Evolutionary conservation across 352 stramenopile genomes (phyloP).

Genomic region (Globisporangium recalcitrans): DNA sequence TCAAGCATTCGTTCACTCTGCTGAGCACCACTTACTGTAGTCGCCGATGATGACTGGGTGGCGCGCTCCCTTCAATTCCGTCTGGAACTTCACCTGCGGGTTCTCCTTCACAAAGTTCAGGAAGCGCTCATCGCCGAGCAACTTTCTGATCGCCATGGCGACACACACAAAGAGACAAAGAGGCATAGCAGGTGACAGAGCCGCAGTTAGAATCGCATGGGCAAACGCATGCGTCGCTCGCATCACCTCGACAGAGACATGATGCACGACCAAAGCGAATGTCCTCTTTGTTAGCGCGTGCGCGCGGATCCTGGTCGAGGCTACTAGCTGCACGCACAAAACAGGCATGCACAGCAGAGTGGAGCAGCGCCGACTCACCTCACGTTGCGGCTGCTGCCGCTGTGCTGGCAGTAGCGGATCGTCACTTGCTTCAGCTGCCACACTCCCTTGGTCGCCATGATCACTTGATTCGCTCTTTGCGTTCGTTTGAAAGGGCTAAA

Average conservation of each 20-base stretch:
- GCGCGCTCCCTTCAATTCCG: constrained; percentile 75
- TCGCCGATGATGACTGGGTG: constrained; percentile 82
- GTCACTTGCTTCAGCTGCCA: constrained; percentile 79
- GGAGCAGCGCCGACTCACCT: constrained; percentile 21
- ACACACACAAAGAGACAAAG: neutral
- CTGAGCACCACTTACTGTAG: constrained; percentile 55
- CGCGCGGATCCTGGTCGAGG: neutral
- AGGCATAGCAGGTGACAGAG: neutral
- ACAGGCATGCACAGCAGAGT: neutral
- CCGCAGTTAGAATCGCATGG: neutral
- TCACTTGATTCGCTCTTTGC: constrained; percentile 6
- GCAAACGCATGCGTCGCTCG: neutral
- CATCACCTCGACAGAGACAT: neutral
- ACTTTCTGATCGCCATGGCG: constrained; percentile 25
- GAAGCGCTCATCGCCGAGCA: constrained; percentile 75
- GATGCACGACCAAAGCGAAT: neutral
- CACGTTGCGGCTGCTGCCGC: constrained; percentile 74
- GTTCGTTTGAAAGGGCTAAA: neutral
- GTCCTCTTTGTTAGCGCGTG: neutral
- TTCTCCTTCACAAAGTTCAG: constrained; percentile 84
- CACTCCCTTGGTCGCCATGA: constrained; percentile 70
- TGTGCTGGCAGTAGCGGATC: constrained; percentile 77
- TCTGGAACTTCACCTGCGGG: constrained; percentile 81
- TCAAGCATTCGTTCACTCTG: neutral
- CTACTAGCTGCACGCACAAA: neutral